Evolutionary conservation across 2,329 filamentous ascomycete species (phyloP).

Genomic region (Amauroascus niger): DNA sequence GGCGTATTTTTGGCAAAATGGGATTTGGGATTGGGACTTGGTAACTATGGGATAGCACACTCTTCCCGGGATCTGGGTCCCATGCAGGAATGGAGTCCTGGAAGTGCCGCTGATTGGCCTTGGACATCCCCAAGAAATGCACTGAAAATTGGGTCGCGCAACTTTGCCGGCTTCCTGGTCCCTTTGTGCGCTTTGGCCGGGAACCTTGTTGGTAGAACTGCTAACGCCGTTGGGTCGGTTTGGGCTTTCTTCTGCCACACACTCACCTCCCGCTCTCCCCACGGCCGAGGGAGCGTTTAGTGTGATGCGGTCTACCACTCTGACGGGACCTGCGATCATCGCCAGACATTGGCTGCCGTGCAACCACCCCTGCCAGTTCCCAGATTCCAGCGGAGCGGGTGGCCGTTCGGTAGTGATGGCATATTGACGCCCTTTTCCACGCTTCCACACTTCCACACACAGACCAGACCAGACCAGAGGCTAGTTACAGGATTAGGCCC

Average conservation of each 20-base stretch:
- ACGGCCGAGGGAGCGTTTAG: slow-evolving; percentile 1
- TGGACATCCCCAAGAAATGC: neutral
- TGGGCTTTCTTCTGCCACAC: neutral
- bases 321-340: slow-evolving; percentile 8
- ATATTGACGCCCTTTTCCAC: neutral
- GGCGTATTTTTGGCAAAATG: slow-evolving; percentile 5
- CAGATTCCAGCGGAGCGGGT: slow-evolving; percentile 6
- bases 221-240: neutral
- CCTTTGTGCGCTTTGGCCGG: neutral
- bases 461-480: neutral
- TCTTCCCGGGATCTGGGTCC: neutral
- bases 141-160: slow-evolving; percentile 5
- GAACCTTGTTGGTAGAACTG: slow-evolving; percentile 4
- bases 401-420: slow-evolving; percentile 1
- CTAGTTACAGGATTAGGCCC: neutral
- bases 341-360: neutral
- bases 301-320: slow-evolving; percentile 7
- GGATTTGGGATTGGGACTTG: slow-evolving; percentile 1
- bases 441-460: neutral
- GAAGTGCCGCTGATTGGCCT: slow-evolving; percentile 1
- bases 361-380: slow-evolving; percentile 1
- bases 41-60: slow-evolving; percentile 7
- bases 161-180: neutral
- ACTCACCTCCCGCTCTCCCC: too few species aligned
- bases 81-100: neutral